A percentile compares a stretch with the other conserved stretches of the same genome.
These are phyloP conservation scores for Lavandula angustifolia DNA, from an alignment of 257 asterid genomes.

Conservation along the genomic window DNA sequence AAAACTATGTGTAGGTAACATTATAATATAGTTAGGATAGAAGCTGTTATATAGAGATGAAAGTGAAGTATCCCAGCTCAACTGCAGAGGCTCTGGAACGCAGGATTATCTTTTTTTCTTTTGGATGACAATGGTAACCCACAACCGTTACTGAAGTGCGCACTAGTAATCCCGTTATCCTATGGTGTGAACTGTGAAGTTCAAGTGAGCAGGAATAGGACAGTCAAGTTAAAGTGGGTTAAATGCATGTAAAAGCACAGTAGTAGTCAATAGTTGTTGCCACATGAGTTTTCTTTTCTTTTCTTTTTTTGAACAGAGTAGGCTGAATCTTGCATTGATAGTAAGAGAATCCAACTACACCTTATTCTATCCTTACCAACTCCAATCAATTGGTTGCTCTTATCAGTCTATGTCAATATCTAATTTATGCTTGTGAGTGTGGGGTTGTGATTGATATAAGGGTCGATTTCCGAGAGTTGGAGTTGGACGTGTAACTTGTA, in stretches of 20 bases:
- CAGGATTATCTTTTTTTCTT: conserved; percentile 12
- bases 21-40: conserved; percentile 10
- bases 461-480: too few relatives aligned
- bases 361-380: conserved; percentile 21
- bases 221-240: conserved; percentile 26
- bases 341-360: conserved; percentile 21
- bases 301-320: too few relatives aligned
- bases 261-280: conserved; percentile 1
- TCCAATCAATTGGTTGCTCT: conserved; percentile 22
- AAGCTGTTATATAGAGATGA: conserved; percentile 22
- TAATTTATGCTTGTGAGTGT: too few relatives aligned
- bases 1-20: neutral
- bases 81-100: conserved; percentile 35
- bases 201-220: conserved; percentile 32
- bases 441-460: too few relatives aligned
- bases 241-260: conserved; percentile 14
- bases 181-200: conserved; percentile 5
- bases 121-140: too few relatives aligned
- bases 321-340: conserved; percentile 32
- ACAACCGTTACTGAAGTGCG: too few relatives aligned
- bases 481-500: too few relatives aligned
- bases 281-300: neutral
- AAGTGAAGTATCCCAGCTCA: conserved; percentile 28
- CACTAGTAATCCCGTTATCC: too few relatives aligned
- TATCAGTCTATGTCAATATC: too few relatives aligned